Percentiles rank a stretch among this genome's conserved stretches.
Conservation (phyloP, 2,329 filamentous ascomycete genomes). For the Fusarium tupiense region DNA sequence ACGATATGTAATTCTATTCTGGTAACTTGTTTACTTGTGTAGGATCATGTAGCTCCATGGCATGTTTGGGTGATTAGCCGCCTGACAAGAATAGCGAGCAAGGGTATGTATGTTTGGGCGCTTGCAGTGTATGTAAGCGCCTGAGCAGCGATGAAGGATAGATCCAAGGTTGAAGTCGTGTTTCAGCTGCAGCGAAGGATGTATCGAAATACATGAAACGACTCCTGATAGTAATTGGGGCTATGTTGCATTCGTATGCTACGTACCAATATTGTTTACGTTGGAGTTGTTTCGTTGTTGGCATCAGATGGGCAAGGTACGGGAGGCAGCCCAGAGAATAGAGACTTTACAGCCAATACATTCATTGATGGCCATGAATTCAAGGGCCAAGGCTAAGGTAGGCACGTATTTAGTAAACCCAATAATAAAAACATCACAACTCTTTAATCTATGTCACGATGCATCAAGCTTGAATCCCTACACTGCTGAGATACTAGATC, state of each 20-base stretch:
- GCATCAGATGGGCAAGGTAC: background rate
- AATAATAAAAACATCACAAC: background rate
- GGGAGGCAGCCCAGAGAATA: slow-evolving; percentile 30
- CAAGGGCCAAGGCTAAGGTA: background rate
- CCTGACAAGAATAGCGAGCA: slow-evolving; percentile 9
- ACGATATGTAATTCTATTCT: slow-evolving; percentile 11
- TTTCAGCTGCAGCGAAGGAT: slow-evolving; percentile 6
- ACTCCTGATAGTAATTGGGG: background rate
- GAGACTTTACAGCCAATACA: background rate
- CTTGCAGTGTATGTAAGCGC: slow-evolving; percentile 33
- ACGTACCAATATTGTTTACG: background rate
- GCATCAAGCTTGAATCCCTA: slow-evolving; percentile 21
- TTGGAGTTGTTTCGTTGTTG: background rate
- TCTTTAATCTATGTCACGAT: slow-evolving; percentile 9
- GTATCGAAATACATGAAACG: background rate
- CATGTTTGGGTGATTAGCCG: slow-evolving; percentile 7
- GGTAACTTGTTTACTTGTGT: background rate
- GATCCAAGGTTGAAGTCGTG: background rate
- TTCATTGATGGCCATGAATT: background rate
- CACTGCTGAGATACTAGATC: slow-evolving; percentile 30
- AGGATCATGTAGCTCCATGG: background rate
- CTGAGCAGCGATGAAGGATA: slow-evolving; percentile 1
- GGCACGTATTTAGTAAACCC: background rate
- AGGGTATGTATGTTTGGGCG: slow-evolving; percentile 14
- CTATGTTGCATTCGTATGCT: background rate